These are phyloP conservation scores for Stellera chamaejasme DNA, from an alignment of 345 rosid species.

Conservation along the genomic window DNA sequence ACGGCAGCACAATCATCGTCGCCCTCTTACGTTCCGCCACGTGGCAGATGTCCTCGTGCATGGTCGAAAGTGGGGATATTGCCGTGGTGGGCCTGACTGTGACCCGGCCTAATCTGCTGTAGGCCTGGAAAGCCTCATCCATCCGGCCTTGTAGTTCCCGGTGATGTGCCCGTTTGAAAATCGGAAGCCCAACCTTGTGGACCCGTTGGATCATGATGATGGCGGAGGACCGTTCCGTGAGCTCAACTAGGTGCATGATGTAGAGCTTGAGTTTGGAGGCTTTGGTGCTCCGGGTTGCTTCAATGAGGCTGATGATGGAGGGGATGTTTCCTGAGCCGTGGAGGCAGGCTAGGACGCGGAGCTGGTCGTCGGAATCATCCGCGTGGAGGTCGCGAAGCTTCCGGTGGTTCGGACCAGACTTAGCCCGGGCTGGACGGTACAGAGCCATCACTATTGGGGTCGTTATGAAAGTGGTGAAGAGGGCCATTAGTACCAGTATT, in stretches of 20 bases:
- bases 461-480: conserved; percentile 60
- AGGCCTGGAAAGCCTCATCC: conserved; percentile 62
- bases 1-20: conserved; percentile 51
- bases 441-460: conserved; percentile 57
- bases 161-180: conserved; percentile 42
- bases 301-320: conserved; percentile 48
- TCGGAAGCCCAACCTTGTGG: conserved; percentile 55
- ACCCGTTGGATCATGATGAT: conserved; percentile 79
- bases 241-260: conserved; percentile 73
- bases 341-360: conserved; percentile 45
- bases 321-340: conserved; percentile 48
- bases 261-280: conserved; percentile 49
- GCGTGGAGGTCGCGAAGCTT: conserved; percentile 16
- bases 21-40: conserved; percentile 53
- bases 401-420: conserved; percentile 30
- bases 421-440: conserved; percentile 46
- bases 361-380: conserved; percentile 24
- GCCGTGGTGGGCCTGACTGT: conserved; percentile 75
- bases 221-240: conserved; percentile 65
- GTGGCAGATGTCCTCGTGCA: conserved; percentile 57
- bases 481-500: conserved; percentile 56
- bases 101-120: conserved; percentile 55
- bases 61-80: conserved; percentile 43
- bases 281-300: conserved; percentile 58
- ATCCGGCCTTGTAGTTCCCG: conserved; percentile 33